Conservation (phyloP, 495 filamentous ascomycete genomes). For the Neurospora terricola region DNA sequence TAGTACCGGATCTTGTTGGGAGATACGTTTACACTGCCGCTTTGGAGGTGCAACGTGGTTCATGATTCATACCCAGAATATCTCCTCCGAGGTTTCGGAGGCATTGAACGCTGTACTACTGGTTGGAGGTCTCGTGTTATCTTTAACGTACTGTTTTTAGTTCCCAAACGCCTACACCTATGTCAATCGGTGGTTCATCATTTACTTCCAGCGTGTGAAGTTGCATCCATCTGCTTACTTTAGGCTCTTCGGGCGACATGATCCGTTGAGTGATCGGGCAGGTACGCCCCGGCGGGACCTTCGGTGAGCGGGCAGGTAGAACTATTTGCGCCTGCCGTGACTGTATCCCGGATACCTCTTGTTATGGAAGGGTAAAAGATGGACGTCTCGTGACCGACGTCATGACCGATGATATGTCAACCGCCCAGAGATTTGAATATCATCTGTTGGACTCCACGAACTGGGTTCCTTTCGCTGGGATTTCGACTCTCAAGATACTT, state of each 20-base stretch:
- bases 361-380: not conserved
- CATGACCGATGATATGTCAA: not conserved
- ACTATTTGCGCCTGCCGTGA: not conserved
- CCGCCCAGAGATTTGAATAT: not conserved
- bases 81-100: not conserved
- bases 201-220: too few relatives aligned
- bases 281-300: not conserved
- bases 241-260: not conserved
- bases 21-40: not conserved
- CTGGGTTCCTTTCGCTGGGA: too few relatives aligned
- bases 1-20: not conserved
- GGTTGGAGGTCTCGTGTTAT: not conserved
- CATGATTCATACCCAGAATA: not conserved
- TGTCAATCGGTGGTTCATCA: not conserved
- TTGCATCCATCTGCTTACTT: too few relatives aligned
- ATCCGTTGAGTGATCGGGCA: not conserved
- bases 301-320: not conserved
- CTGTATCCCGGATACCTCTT: not conserved
- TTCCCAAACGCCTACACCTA: not conserved
- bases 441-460: too few relatives aligned
- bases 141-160: not conserved
- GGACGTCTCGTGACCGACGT: not conserved
- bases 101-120: not conserved
- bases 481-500: not conserved
- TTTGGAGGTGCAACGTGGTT: not conserved